Percentiles rank a stretch among this genome's conserved stretches.
These are phyloP conservation scores for Magnusiomyces paraingens DNA, from an alignment of 1,139 yeast species.

Conservation along the genomic window DNA sequence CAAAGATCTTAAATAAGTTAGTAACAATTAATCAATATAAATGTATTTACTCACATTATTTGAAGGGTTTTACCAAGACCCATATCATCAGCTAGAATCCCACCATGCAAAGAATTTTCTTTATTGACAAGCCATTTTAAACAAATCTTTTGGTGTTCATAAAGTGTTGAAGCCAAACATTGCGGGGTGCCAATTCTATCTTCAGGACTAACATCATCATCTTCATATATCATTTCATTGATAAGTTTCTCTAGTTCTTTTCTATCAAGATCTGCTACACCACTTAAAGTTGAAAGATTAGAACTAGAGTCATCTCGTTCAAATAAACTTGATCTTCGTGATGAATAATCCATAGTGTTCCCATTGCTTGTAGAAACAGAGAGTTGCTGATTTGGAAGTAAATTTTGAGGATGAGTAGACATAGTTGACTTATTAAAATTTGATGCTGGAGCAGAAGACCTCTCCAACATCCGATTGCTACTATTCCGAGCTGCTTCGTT, in stretches of 20 bases:
- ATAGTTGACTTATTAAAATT: not conserved
- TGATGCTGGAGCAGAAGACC: not conserved
- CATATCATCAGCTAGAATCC: slow-evolving; percentile 90
- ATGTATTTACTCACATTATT: slow-evolving; percentile 41
- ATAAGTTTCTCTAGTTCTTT: slow-evolving; percentile 50
- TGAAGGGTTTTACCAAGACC: slow-evolving; percentile 91
- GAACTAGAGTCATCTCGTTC: not conserved
- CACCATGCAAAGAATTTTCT: slow-evolving; percentile 60
- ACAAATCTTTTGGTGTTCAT: slow-evolving; percentile 85
- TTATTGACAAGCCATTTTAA: slow-evolving; percentile 70
- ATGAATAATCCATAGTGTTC: not conserved
- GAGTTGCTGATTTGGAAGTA: not conserved
- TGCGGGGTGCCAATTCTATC: slow-evolving; percentile 64
- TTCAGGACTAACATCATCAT: slow-evolving; percentile 35
- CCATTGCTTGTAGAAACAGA: not conserved
- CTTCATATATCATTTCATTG: slow-evolving; percentile 61
- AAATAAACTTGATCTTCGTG: not conserved
- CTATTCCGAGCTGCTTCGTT: not conserved
- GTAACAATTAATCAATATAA: not conserved
- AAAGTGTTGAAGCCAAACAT: slow-evolving; percentile 54
- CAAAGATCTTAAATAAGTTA: slow-evolving; percentile 36
- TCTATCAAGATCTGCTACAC: slow-evolving; percentile 6
- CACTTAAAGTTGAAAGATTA: not conserved
- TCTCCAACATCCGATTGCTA: not conserved
- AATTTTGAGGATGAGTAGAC: not conserved